Percentiles rank a stretch among this genome's conserved stretches.
These are phyloP conservation scores for Boletus sp. DNA, from an alignment of 768 basidiomycete genomes.

Conservation along the genomic window DNA sequence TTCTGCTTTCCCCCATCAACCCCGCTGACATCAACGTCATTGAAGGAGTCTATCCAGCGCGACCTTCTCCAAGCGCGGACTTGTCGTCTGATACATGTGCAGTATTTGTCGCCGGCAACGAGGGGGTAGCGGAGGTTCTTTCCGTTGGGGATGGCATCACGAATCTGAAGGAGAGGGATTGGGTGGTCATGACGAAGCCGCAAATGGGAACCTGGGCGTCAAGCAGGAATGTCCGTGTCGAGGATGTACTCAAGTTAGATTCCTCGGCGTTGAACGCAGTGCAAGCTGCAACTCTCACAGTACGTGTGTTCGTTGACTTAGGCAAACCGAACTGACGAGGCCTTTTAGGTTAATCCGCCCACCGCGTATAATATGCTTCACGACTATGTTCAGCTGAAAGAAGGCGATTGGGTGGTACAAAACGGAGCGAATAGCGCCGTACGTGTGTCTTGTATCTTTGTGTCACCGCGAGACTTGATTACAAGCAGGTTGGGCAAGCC, in stretches of 20 bases:
- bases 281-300: slow-evolving; percentile 74
- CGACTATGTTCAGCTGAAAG: slow-evolving; percentile 59
- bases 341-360: slow-evolving; percentile 68
- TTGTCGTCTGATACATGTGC: slow-evolving; percentile 35
- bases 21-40: slow-evolving; percentile 81
- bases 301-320: slow-evolving; percentile 30
- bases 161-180: slow-evolving; percentile 54
- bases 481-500: slow-evolving; percentile 69
- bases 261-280: slow-evolving; percentile 50
- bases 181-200: slow-evolving; percentile 68
- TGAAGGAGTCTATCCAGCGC: slow-evolving; percentile 78
- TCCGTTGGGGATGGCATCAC: slow-evolving; percentile 57
- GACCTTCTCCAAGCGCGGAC: slow-evolving; percentile 43
- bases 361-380: slow-evolving; percentile 83
- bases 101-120: slow-evolving; percentile 70
- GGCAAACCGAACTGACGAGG: background rate
- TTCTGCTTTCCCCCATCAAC: slow-evolving; percentile 74
- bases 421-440: slow-evolving; percentile 87
- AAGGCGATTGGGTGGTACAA: slow-evolving; percentile 81
- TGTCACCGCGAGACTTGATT: background rate
- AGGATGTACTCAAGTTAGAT: slow-evolving; percentile 64
- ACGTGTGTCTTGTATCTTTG: slow-evolving; percentile 21
- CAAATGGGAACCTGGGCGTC: slow-evolving; percentile 80
- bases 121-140: slow-evolving; percentile 67
- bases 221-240: slow-evolving; percentile 47